Evolutionary conservation across 148 eudicot genomes (phyloP).

Genomic region (Cornus suecica): DNA sequence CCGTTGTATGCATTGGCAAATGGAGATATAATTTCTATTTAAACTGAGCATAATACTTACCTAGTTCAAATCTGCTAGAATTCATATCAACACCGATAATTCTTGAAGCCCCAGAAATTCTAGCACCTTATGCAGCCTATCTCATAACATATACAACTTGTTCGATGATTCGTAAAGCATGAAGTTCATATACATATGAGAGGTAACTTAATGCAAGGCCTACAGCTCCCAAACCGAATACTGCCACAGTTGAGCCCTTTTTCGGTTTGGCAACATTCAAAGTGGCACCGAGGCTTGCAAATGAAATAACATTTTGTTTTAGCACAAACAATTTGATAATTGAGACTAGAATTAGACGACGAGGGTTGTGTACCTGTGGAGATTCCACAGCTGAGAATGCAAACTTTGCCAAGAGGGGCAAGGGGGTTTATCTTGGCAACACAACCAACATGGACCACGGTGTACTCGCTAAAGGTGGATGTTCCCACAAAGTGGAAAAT

Average conservation of each 20-base stretch:
- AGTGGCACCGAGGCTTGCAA: constrained; percentile 72
- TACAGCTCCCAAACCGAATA: constrained; percentile 84
- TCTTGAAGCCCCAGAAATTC: constrained; percentile 50
- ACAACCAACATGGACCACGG: constrained; percentile 34
- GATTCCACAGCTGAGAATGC: constrained; percentile 41
- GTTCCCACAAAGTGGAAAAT: constrained; percentile 34
- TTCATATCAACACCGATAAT: constrained; percentile 48
- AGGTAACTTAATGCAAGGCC: constrained; percentile 77
- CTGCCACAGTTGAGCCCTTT: constrained; percentile 72
- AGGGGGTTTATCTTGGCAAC: constrained; percentile 28
- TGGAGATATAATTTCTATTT: no score
- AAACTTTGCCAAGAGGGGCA: constrained; percentile 36
- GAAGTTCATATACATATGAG: neutral
- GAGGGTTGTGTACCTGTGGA: constrained; percentile 50
- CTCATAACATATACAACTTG: neutral
- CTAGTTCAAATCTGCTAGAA: constrained; percentile 38
- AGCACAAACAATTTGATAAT: neutral
- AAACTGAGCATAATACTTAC: constrained; percentile 10
- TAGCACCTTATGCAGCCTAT: constrained; percentile 58
- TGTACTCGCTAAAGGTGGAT: constrained; percentile 45
- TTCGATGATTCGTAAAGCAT: no score
- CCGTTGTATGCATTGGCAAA: no score
- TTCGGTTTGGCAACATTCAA: constrained; percentile 81
- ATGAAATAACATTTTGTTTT: neutral
- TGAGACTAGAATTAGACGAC: neutral